Conservation (phyloP, 257 asterid species). For the Rehmannia glutinosa region DNA sequence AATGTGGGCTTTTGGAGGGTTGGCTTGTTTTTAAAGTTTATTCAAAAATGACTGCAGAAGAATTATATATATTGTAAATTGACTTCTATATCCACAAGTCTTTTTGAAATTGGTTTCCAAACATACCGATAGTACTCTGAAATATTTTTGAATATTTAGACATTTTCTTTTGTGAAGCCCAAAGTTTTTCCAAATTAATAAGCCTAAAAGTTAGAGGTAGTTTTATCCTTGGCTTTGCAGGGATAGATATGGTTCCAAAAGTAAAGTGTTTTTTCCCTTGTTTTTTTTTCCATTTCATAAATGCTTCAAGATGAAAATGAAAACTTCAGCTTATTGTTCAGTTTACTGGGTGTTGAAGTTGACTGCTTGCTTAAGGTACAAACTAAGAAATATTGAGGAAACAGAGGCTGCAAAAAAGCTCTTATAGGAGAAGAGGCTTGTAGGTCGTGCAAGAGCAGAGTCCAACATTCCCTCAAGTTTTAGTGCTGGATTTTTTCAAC, state of each 20-base stretch:
- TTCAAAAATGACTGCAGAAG: too few species aligned
- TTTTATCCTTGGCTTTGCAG: background rate
- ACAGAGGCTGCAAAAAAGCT: slow-evolving; percentile 98
- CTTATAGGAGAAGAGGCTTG: slow-evolving; percentile 87
- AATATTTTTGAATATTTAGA: background rate
- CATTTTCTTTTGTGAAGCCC: background rate
- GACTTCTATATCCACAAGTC: background rate
- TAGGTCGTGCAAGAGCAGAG: slow-evolving; percentile 64
- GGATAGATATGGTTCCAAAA: background rate
- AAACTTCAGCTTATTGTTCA: background rate
- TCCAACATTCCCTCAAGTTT: slow-evolving; percentile 80
- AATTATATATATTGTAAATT: too few species aligned
- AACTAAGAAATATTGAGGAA: slow-evolving; percentile 89
- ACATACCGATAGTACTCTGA: background rate
- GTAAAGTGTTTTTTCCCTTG: too few species aligned
- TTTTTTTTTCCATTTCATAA: slow-evolving; percentile 12
- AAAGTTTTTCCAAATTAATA: background rate
- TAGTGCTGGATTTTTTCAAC: slow-evolving; percentile 82
- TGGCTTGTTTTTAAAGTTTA: too few species aligned
- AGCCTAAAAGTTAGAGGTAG: background rate
- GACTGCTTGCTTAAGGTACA: slow-evolving; percentile 47
- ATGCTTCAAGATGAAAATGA: background rate
- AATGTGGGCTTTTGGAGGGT: too few species aligned
- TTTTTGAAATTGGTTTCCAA: background rate
- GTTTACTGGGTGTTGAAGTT: slow-evolving; percentile 16